Evolutionary conservation across 371 early-diverging fungal species (phyloP), one percentile per base, ranked within the genome.

Genomic region (Mortierella sp.): DNA sequence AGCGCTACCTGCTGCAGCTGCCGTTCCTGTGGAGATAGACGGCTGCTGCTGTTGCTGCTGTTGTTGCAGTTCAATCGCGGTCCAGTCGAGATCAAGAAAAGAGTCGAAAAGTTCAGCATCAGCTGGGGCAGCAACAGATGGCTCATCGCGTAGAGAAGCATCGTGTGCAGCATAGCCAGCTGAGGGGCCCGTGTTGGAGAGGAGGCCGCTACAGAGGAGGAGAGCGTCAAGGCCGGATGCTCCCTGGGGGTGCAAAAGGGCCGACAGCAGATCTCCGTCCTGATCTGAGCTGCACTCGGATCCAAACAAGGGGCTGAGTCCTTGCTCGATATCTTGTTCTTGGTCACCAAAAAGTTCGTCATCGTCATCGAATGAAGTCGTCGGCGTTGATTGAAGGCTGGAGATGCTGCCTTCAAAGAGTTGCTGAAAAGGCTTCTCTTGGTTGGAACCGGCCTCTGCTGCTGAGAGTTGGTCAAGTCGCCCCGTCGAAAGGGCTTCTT

Each of bases 1-100:
- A 45, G 66, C 26, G 48, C 66, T 45, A 56, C 67, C 52, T 70
- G 67, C 64, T 59, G 71, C 52, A 75, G 57, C 56, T 59, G 67
- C 51, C 52, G 76, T 18, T 57, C 29, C 48, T 60, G 37, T 12
- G 21, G 53, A 4, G 53, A 53, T 9, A 23, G 26, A 19, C 37
- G 37, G 37, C 9, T 37, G 37, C 60, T 45, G 48, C 26, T 60
- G 50, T 23, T 57, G 57, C 28, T 37, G 57, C 28, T 28, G 57
- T 28, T 57, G 57, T 14, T 57, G 57, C 57, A 18, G 72, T 63
- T 77, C 79, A 72, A 77, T 72, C 59, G 79, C 61, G 65, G 66
- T 77, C 79, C 79, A 77, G 70, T 77, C 79, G 79, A 77, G 79
- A 69, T 77, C 79, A 72, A 77, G 79, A 77, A 72, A 77, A 77